These are phyloP conservation scores for Aspergillus saccharolyticus DNA, from an alignment of 495 filamentous ascomycete species.

Conservation along the genomic window DNA sequence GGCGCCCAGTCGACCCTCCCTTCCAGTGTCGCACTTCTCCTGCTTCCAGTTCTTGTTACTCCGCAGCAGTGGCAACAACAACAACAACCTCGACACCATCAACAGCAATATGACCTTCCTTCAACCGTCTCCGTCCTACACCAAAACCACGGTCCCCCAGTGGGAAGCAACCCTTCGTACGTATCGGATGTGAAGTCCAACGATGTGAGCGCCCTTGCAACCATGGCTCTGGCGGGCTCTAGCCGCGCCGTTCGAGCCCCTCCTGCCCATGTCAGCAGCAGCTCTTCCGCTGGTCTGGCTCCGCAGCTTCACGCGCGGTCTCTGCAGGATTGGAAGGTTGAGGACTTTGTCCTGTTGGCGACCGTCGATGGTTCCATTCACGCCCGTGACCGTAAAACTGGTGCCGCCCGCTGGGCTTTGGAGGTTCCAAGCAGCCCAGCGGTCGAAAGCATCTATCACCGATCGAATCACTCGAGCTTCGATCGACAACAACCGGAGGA, in stretches of 20 bases:
- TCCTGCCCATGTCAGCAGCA: constrained; percentile 61
- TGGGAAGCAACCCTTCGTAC: constrained; percentile 11
- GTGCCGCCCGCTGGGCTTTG: constrained; percentile 75
- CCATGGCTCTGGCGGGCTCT: constrained; percentile 81
- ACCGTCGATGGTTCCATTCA: constrained; percentile 96
- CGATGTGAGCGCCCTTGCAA: constrained; percentile 91
- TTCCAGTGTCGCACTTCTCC: constrained; percentile 45
- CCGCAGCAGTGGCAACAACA: constrained; percentile 45
- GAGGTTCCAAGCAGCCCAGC: constrained; percentile 73
- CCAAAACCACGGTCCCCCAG: constrained; percentile 19
- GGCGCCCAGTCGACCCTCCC: constrained; percentile 43
- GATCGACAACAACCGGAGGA: constrained; percentile 60
- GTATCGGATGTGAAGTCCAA: constrained; percentile 46
- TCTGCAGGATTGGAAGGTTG: constrained; percentile 97
- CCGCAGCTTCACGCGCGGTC: constrained; percentile 85
- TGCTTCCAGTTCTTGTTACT: constrained; percentile 42
- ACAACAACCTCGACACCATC: constrained; percentile 24
- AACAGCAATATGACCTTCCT: constrained; percentile 27
- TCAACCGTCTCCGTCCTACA: constrained; percentile 32
- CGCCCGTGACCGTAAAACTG: constrained; percentile 84
- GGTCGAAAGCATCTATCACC: constrained; percentile 84
- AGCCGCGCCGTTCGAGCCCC: constrained; percentile 76
- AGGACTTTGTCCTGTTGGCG: constrained; percentile 99
- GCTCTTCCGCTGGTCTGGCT: constrained; percentile 62
- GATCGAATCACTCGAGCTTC: constrained; percentile 58